phyloP scores from a whole-genome alignment of 148 eudicot genomes.

The Diospyros lotus region DNA sequence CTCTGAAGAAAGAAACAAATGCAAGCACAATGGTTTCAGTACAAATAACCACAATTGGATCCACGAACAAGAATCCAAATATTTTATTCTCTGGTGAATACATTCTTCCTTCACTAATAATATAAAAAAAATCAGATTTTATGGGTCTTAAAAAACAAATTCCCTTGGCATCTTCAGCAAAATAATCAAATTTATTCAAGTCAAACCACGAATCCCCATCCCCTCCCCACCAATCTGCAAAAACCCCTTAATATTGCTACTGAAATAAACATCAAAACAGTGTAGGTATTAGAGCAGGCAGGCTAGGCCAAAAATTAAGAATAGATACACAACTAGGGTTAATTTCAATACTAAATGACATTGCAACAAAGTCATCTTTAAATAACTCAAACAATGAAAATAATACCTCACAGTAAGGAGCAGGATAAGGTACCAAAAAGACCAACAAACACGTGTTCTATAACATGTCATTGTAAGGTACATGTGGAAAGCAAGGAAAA shows the following conservation, averaged over 20 bases:
- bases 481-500: neutral
- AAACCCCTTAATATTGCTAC: neutral
- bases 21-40: neutral
- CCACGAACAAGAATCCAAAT: neutral
- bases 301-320: too few species aligned
- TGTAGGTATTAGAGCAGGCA: too few species aligned
- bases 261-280: neutral
- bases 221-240: neutral
- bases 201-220: neutral
- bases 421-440: neutral
- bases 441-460: neutral
- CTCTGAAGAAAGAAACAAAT: neutral
- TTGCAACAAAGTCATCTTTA: neutral
- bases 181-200: neutral
- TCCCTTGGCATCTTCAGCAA: neutral
- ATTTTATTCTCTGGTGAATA: neutral
- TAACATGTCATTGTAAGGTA: neutral
- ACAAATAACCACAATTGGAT: neutral
- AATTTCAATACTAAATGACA: neutral
- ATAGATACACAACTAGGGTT: neutral
- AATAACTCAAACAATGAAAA: conserved; percentile 1
- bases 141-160: neutral
- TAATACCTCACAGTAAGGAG: neutral
- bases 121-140: too few species aligned
- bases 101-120: neutral